Base-by-base conservation (phyloP, 2,329 filamentous ascomycete genomes). In the Ceratocystis cacaofunesta region DNA sequence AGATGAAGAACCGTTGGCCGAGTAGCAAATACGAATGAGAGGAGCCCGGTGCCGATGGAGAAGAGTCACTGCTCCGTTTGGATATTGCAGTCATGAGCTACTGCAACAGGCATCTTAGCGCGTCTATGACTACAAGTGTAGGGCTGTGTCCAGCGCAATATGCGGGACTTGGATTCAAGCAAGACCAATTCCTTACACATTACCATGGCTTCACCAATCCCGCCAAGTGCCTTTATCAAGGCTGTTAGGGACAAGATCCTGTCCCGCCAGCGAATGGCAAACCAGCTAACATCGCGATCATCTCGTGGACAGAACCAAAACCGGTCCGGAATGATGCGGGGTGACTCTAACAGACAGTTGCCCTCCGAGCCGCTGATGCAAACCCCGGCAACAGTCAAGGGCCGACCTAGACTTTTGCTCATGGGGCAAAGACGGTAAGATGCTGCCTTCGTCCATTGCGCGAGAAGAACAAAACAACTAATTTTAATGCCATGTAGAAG, bases 401-500 rank as follows among this genome's bases (percentile, higher is more conserved):
- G 81, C 76, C 95, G 94, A 74, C 94, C 94, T 43, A 85, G 92
- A 70, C 77, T 99, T 64, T 78, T 99, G 66, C 79, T 99, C 69
- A 97, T 99, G 94, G 94, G 94, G 3, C 89, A 96, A 76, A 85
- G 92, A 78, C 87, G 92, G 94, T 95, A 78, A 70, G 79, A 73
- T 62, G 4, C 36, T n/a, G 44, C 5, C 12, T 10, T 7, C 5
- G 17, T 30, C n/a, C 12, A 7, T n/a, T 36, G 12, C 17, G n/a
- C 25, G 28, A 58, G 46, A 32, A 7, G 30, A 32, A 32, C 36
- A 46, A 46, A 64, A 25, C 48, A 1, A 7, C 28, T 63, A 41
- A 41, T 28, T 36, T 28, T 58, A 63, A 66, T 36, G 17, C 19
- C 65, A 6, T 50, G 25, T 70, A 99, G 94, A 78, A 96, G 92